phyloP scores from a whole-genome alignment of 495 filamentous ascomycete species.

The Xylaria telfairii region DNA sequence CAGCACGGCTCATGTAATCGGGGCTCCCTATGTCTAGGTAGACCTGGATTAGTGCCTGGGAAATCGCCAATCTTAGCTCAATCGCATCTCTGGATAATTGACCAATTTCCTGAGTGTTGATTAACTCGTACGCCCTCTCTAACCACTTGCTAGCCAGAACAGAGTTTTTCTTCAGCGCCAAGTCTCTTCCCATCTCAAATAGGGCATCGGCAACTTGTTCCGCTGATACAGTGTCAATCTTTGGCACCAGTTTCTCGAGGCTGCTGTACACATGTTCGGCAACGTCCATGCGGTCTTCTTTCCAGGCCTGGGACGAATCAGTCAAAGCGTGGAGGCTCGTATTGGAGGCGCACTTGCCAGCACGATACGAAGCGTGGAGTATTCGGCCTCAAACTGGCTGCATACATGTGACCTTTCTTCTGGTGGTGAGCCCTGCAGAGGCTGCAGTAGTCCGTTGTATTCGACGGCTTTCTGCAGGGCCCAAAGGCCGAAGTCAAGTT shows the following conservation, averaged over 20 bases:
- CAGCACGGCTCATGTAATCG: constrained; percentile 59
- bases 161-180: constrained; percentile 59
- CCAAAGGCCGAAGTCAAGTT: constrained; percentile 62
- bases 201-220: constrained; percentile 75
- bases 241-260: constrained; percentile 44
- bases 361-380: constrained; percentile 70
- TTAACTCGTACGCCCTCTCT: constrained; percentile 66
- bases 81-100: constrained; percentile 62
- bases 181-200: constrained; percentile 72
- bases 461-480: constrained; percentile 68
- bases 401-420: constrained; percentile 40
- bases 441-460: constrained; percentile 64
- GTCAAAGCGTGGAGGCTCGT: constrained; percentile 28
- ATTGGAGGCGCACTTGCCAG: constrained; percentile 58
- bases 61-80: constrained; percentile 69
- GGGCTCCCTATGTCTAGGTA: constrained; percentile 53
- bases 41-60: constrained; percentile 65
- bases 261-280: constrained; percentile 80
- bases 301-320: constrained; percentile 65
- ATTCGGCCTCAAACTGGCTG: constrained; percentile 63
- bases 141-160: constrained; percentile 72
- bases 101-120: constrained; percentile 62
- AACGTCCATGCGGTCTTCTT: constrained; percentile 70
- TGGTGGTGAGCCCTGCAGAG: constrained; percentile 34
- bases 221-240: constrained; percentile 53